A percentile compares a stretch with the other conserved stretches of the same genome.
Conservation (phyloP, 805 yeast genomes). For the Ogataea ramenticola region DNA sequence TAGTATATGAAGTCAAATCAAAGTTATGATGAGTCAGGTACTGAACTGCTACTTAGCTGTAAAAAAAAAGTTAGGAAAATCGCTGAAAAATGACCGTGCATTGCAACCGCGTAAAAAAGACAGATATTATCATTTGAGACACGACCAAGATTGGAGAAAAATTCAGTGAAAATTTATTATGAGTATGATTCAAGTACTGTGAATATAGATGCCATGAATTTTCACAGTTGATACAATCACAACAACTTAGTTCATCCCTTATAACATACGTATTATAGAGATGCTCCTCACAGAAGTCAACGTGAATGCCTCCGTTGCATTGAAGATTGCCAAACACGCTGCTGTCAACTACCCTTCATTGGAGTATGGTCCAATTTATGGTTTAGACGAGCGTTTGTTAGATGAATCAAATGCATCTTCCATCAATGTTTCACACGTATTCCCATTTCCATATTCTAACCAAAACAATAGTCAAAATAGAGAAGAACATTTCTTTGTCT, state of each 20-base stretch:
- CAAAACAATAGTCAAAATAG: slow-evolving; percentile 42
- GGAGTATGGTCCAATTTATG: slow-evolving; percentile 66
- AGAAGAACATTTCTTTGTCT: slow-evolving; percentile 29
- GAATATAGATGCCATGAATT: too few species aligned
- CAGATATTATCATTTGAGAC: too few species aligned
- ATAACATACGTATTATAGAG: not conserved
- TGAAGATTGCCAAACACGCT: slow-evolving; percentile 61
- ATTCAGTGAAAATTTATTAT: too few species aligned
- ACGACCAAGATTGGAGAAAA: too few species aligned
- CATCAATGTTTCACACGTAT: slow-evolving; percentile 50
- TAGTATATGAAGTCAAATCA: too few species aligned
- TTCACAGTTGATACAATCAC: too few species aligned
- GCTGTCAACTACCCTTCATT: slow-evolving; percentile 55
- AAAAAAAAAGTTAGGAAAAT: too few species aligned
- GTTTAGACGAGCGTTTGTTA: slow-evolving; percentile 45
- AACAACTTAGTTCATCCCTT: not conserved
- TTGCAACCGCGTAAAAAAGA: too few species aligned
- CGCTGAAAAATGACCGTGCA: too few species aligned
- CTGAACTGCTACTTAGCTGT: too few species aligned
- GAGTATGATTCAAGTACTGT: too few species aligned
- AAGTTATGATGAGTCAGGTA: too few species aligned
- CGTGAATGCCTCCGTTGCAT: slow-evolving; percentile 45
- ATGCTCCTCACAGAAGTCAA: slow-evolving; percentile 24
- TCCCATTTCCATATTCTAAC: slow-evolving; percentile 49
- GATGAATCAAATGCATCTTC: slow-evolving; percentile 31